Evolutionary conservation across 2,329 filamentous ascomycete genomes (phyloP).

Genomic region (Sporothrix pallida): DNA sequence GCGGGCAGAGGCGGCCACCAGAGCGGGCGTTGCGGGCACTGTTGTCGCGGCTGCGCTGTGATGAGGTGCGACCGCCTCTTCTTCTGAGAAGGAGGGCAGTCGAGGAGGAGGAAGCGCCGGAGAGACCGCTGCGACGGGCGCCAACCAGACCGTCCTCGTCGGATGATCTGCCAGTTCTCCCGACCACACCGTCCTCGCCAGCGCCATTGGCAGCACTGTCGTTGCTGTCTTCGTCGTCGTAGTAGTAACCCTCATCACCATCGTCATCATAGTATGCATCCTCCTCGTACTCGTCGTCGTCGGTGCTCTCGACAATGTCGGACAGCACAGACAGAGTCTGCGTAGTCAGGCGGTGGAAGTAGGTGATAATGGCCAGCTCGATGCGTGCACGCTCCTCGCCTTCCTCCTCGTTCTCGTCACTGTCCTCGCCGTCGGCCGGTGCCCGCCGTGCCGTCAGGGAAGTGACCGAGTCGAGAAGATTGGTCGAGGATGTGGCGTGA

Average conservation of each 20-base stretch:
- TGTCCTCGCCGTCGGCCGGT: conserved; percentile 21
- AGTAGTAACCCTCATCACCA: conserved; percentile 30
- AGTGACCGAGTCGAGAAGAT: conserved; percentile 52
- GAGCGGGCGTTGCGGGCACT: conserved; percentile 19
- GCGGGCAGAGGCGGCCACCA: conserved; percentile 25
- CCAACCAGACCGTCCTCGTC: conserved; percentile 31
- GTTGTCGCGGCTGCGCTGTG: background rate
- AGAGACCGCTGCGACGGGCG: conserved; percentile 32
- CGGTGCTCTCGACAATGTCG: conserved; percentile 61
- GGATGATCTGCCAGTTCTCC: background rate
- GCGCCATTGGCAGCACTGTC: background rate
- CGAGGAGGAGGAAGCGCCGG: conserved; percentile 22
- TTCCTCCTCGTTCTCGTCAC: conserved; percentile 37
- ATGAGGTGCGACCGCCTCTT: background rate
- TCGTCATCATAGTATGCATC: conserved; percentile 42
- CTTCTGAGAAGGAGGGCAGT: conserved; percentile 31
- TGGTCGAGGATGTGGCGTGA: conserved; percentile 26
- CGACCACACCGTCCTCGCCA: background rate
- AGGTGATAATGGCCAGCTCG: conserved; percentile 77
- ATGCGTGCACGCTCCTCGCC: conserved; percentile 57
- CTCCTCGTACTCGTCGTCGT: conserved; percentile 53
- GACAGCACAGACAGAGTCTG: conserved; percentile 67
- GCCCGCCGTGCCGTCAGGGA: conserved; percentile 51
- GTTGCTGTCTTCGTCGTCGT: conserved; percentile 9
- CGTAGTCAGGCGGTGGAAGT: conserved; percentile 78